These are phyloP conservation scores for Alternaria novae-zelandiae DNA, from an alignment of 2,329 filamentous ascomycete species.

Conservation along the genomic window DNA sequence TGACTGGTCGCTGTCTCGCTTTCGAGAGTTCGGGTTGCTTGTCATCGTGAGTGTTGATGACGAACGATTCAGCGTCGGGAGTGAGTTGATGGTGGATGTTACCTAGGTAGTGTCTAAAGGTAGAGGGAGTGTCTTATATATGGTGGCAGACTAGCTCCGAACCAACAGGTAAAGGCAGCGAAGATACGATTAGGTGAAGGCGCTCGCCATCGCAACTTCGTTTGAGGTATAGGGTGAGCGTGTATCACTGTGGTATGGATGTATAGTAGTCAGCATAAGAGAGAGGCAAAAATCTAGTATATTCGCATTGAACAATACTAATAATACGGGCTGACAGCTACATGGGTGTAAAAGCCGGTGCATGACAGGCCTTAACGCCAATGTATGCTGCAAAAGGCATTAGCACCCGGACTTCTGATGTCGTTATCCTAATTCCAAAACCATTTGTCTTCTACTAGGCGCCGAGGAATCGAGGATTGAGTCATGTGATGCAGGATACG, in stretches of 20 bases:
- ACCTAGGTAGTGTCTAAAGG: neutral
- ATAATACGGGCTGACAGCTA: neutral
- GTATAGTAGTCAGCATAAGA: neutral
- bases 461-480: no score
- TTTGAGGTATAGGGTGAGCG: neutral
- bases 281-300: neutral
- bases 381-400: neutral
- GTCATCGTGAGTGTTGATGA: neutral
- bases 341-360: rapidly evolving
- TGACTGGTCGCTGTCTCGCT: neutral
- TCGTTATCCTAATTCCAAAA: no score
- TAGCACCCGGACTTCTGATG: no score
- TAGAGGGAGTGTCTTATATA: neutral
- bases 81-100: neutral
- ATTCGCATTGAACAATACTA: neutral
- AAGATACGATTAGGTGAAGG: neutral
- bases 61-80: no score
- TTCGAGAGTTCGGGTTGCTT: neutral
- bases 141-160: neutral
- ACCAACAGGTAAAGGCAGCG: neutral
- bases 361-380: neutral
- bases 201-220: neutral
- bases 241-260: neutral
- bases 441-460: no score
- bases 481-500: no score